Evolutionary conservation across 345 rosid species (phyloP), one percentile per base, ranked within the genome.

Genomic region (Draba incana): DNA sequence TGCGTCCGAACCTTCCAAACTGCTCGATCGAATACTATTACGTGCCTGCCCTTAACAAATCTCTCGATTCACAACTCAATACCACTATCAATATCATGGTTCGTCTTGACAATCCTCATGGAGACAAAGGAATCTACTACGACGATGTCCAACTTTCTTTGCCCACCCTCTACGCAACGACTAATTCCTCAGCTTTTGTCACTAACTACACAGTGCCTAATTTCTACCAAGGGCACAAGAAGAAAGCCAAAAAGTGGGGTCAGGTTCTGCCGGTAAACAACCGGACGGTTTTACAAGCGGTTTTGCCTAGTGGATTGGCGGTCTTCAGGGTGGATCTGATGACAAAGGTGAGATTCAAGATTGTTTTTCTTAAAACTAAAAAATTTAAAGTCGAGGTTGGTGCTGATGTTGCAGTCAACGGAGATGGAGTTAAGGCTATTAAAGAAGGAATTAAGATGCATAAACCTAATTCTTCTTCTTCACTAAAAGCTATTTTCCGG

Each of bases 291-390:
- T 52, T 35, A 31, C 48, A 10, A 77, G 81, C 75, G 16, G 78
- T 75, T 71, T 75, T 16, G 2, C n/a, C 33, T 15, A 83, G 80
- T 58, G 79, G 81, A 25, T 48, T 81, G 48, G 66, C 62, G 46
- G 64, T 68, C 57, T 84, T 88, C 57, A 57, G 90, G 79, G 78
- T 90, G 78, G 89, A 90, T 82, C 33, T 92, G 84, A 79, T 54
- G 24, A 88, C 97, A 8, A 24, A 50, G n/a, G 92, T 90, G 64
- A 86, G 90, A 75, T 88, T 82, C 81, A 85, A 83, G 90, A 80
- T 86, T 75, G 3, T 86, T 25, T 54, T 68, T 2, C 86, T 86
- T 87, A 77, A 71, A 66, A 92, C 98, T 0, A 84, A 83, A 79
- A 82, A 84, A 65, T 48, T 75, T 3, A 54, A 10, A 48, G 69